Base-by-base conservation (phyloP, 1,139 yeast genomes). In the Starmera stellimalicola region DNA sequence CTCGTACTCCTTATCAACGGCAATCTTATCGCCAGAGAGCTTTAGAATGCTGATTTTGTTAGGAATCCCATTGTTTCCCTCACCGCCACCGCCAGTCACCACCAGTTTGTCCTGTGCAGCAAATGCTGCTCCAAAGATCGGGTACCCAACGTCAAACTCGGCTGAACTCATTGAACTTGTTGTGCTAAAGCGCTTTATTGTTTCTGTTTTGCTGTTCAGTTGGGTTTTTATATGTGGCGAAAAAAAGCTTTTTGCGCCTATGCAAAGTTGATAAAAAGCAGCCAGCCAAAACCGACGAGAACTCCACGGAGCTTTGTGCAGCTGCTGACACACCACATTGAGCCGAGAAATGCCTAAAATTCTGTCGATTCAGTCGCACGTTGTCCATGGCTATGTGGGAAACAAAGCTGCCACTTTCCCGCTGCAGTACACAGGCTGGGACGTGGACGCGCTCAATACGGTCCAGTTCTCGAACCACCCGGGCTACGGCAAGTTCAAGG, bases 81-180 rank as follows among this genome's bases (percentile, higher is more conserved):
- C 94, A 26, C 96, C 97, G 26, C 96, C 96, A 30, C 97, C 98
- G 28, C 98, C 98, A 6, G 87, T 75, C 19, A 81, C 82, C 34
- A 87, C 57, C 24, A 87, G 56, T 4, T 78, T 70, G 43, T 67
- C 63, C 45, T 77, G 69, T 45, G 73, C 67, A 35, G 78, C 63
- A 53, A 84, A 88, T 43, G 72, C 70, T 38, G 88, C 77, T 2
- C 84, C 93, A 49, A 79, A 82, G 12, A 85, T 69, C 1, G 98
- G 97, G 51, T 81, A 85, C 4, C 83, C 88, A 30, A 79, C 63
- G 47, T 78, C 73, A 36, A 50, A 22, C 6, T 22, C 8, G 11
- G 8, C 12, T n/a, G n/a, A n/a, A n/a, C n/a, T n/a, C n/a, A n/a
- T n/a, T n/a, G n/a, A n/a, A n/a, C n/a, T n/a, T n/a, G n/a, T n/a